Evolutionary conservation across 306 rosid species (phyloP), one percentile per base, ranked within the genome.

Genomic region (Luffa aegyptiaca): DNA sequence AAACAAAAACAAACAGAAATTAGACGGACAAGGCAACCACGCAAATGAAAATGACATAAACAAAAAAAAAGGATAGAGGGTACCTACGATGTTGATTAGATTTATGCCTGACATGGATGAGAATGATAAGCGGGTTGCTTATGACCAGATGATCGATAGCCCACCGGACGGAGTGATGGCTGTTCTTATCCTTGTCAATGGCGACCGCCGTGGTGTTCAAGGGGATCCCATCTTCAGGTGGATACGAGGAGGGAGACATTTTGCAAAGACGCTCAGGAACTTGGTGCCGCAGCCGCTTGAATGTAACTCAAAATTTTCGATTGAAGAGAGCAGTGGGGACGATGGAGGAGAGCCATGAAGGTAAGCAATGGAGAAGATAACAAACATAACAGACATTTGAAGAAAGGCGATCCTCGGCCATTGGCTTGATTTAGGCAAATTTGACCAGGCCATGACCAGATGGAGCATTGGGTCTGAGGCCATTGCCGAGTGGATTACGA

Each of bases 141-240:
- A 68, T 21, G 36, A 83, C 83, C 8, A 91, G 93, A 84, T 91
- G 92, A 80, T 87, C 92, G 42, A 96, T 78, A 8, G 97, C 99
- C 98, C 97, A 93, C 2, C 93, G 91, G 62, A 91, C 89, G 5
- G 98, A 92, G 3, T 87, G 64, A 0, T 79, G 80, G 78, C 96
- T 96, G 86, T 87, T 91, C 88, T 96, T 96, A 86, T 89, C 94
- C 84, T 82, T 90, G 80, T 96, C 97, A 5, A 96, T 82, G 18
- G 99, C 98, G 59, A 93, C 99, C 76, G 87, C 84, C 1, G 92
- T 91, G 73, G 87, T 80, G 81, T 90, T 88, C 49, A 82, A 62
- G 2, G 82, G 82, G 33, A 81, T 56, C 71, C 65, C 64, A 9
- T 81, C 88, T 7, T 81, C 88, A 0, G 73, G 71, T 21, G 80